Percentiles rank a stretch among this genome's conserved stretches.
Evolutionary conservation across 257 asterid genomes (phyloP).

Genomic region (Thymus quinquecostatus): DNA sequence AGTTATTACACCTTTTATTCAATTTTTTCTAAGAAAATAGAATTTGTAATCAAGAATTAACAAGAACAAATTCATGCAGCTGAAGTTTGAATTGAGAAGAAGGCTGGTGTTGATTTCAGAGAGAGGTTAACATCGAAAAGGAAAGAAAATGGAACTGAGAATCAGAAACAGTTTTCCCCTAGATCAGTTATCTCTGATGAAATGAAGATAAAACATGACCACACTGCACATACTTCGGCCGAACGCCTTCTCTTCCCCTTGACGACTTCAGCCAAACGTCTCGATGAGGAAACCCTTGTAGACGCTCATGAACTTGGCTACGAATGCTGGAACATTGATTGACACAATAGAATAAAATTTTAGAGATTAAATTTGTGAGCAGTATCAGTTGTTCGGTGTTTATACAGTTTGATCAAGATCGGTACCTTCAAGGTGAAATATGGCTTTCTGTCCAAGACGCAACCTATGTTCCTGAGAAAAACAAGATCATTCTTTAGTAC

Average conservation of each 20-base stretch:
- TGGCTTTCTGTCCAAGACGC: conserved; percentile 96
- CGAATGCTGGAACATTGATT: conserved; percentile 75
- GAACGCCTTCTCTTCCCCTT: background rate
- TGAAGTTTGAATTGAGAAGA: conserved; percentile 5
- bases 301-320: conserved; percentile 98
- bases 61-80: background rate
- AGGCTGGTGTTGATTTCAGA: too few species aligned
- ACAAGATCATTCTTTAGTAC: conserved; percentile 10
- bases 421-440: conserved; percentile 98
- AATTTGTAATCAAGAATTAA: background rate
- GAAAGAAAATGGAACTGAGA: conserved; percentile 7
- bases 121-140: background rate
- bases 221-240: conserved; percentile 26
- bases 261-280: conserved; percentile 69
- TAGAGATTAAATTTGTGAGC: background rate
- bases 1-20: background rate
- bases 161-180: background rate
- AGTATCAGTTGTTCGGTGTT: background rate
- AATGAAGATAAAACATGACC: conserved; percentile 21
- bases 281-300: conserved; percentile 90
- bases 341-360: conserved; percentile 20
- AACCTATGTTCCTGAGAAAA: conserved; percentile 82
- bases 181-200: conserved; percentile 2
- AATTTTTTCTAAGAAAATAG: background rate
- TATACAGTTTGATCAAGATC: background rate